These are phyloP conservation scores for Pestalotiopsis fici DNA, from an alignment of 2,329 filamentous ascomycete species.

Conservation along the genomic window DNA sequence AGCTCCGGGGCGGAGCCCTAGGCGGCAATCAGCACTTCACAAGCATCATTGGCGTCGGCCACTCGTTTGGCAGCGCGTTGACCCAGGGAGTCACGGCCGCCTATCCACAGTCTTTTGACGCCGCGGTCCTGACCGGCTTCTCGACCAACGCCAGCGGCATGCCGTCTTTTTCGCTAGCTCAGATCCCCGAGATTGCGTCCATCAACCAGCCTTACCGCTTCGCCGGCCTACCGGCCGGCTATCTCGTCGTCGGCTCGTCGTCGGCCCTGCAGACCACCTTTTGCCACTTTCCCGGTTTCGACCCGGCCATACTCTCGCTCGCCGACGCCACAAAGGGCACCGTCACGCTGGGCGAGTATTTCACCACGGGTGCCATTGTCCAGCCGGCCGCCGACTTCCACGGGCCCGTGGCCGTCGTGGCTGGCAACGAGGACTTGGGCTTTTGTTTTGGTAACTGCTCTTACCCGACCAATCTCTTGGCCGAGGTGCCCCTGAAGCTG, in stretches of 20 bases:
- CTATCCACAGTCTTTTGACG: conserved; percentile 47
- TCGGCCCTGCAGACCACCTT: conserved; percentile 21
- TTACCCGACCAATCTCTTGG: conserved; percentile 16
- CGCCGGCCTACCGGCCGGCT: conserved; percentile 15
- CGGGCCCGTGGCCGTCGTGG: conserved; percentile 22
- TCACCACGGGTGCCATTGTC: conserved; percentile 18
- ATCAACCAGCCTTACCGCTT: conserved; percentile 16
- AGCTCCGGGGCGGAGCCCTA: conserved; percentile 28
- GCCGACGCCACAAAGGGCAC: conserved; percentile 22
- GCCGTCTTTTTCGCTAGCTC: conserved; percentile 18
- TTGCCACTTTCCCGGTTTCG: conserved; percentile 19
- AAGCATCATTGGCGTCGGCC: conserved; percentile 60
- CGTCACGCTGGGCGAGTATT: conserved; percentile 19
- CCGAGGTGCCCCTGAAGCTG: background rate
- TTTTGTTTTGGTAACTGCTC: conserved; percentile 23
- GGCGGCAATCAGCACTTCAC: conserved; percentile 30
- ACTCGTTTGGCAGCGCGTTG: conserved; percentile 63
- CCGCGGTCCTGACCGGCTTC: conserved; percentile 63
- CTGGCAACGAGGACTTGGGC: conserved; percentile 22
- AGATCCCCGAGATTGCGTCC: conserved; percentile 5
- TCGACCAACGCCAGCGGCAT: conserved; percentile 14
- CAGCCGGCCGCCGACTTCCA: conserved; percentile 17
- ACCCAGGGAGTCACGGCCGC: conserved; percentile 54
- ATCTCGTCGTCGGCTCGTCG: conserved; percentile 16
- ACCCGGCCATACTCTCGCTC: conserved; percentile 14